Evolutionary conservation across 2,329 filamentous ascomycete species (phyloP).

Genomic region (Talaromyces funiculosus): DNA sequence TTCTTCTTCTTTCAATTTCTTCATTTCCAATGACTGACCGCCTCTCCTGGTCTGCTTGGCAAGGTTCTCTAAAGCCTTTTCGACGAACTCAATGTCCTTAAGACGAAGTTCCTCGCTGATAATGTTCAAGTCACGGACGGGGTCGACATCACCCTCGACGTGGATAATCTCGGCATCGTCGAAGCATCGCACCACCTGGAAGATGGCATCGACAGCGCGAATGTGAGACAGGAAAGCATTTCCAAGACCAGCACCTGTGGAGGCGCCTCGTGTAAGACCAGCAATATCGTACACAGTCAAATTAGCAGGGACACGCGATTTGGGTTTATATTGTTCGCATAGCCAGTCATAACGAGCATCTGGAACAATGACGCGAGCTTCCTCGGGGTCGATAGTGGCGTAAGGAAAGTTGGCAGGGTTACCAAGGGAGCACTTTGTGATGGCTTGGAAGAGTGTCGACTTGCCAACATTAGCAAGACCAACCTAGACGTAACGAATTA

Average conservation of each 20-base stretch:
- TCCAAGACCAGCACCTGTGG: constrained; percentile 92
- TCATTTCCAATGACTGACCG: constrained; percentile 93
- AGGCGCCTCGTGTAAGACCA: constrained; percentile 90
- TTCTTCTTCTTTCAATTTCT: constrained; percentile 93
- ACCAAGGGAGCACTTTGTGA: constrained; percentile 94
- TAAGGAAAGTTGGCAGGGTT: constrained; percentile 99
- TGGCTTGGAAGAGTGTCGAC: constrained; percentile 98
- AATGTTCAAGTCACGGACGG: constrained; percentile 87
- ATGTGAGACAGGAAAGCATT: constrained; percentile 99
- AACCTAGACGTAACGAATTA: constrained; percentile 55
- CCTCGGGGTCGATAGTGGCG: constrained; percentile 97
- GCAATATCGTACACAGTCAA: constrained; percentile 98
- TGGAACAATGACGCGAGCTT: constrained; percentile 93
- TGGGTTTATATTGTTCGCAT: constrained; percentile 92
- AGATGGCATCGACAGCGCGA: constrained; percentile 94
- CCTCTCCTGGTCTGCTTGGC: constrained; percentile 93
- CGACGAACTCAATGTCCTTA: constrained; percentile 97
- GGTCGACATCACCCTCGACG: constrained; percentile 97
- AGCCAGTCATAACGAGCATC: constrained; percentile 97
- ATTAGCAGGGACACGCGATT: constrained; percentile 94
- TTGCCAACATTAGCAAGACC: constrained; percentile 99
- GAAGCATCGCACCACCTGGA: constrained; percentile 94
- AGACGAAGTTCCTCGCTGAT: constrained; percentile 94
- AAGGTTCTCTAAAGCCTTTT: constrained; percentile 87
- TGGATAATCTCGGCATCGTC: constrained; percentile 99